phyloP scores from a whole-genome alignment of 306 rosid genomes.

The Neltuma alba region DNA sequence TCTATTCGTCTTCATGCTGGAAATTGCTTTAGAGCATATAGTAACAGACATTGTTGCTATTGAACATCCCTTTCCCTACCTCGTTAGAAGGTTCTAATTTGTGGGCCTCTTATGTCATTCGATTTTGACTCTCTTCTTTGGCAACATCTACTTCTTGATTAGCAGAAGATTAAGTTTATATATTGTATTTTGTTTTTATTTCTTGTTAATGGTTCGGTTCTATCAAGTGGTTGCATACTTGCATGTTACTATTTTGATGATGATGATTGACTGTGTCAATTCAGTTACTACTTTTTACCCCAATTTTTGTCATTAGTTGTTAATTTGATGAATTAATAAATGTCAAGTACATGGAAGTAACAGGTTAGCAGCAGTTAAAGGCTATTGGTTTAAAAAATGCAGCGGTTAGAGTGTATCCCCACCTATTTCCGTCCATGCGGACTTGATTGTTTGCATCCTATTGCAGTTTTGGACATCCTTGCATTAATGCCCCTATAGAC shows the following conservation, averaged over 20 bases:
- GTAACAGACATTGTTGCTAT: not conserved
- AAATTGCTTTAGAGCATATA: not conserved
- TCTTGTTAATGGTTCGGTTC: no score
- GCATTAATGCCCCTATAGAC: not conserved
- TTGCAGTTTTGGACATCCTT: not conserved
- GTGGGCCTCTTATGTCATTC: not conserved
- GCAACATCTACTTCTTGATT: not conserved
- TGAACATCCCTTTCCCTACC: not conserved
- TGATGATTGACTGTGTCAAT: not conserved
- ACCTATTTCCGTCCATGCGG: not conserved
- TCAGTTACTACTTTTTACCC: not conserved
- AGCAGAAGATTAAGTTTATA: no score
- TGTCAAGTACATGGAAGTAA: not conserved
- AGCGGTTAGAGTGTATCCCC: not conserved
- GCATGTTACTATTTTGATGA: not conserved
- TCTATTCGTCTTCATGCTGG: constrained; percentile 1
- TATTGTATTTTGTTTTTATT: no score
- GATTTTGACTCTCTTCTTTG: not conserved
- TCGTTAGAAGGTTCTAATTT: not conserved
- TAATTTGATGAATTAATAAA: not conserved
- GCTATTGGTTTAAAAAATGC: not conserved
- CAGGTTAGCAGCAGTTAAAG: not conserved
- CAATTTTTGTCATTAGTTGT: not conserved
- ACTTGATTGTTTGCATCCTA: constrained; percentile 1
- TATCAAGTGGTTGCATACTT: not conserved